Evolutionary conservation across 1,284 basidiomycete species (phyloP), one percentile per base, ranked within the genome.

Genomic region (Ceratobasidium papillatum): DNA sequence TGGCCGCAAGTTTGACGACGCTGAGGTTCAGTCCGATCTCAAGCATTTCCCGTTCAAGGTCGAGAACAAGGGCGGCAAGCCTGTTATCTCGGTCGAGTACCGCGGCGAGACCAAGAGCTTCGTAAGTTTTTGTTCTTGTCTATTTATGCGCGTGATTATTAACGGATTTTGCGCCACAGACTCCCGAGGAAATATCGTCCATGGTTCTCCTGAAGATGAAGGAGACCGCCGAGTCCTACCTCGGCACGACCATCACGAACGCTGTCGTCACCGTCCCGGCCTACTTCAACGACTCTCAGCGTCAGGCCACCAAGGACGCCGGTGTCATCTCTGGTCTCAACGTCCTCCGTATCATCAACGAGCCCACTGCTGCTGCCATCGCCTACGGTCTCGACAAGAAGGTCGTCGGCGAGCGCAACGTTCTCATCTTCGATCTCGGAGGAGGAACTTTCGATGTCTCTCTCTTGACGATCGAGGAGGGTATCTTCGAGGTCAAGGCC

Each of bases 381-480:
- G 86, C 86, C 19, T 87, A 87, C 82, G 86, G 86, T 81, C 83
- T 87, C 75, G 80, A 81, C 78, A 83, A 84, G 80, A 85, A 85
- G 82, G 80, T 81, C 69, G 80, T 80, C 69, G 82, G 83, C 22
- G 85, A 87, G 84, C 85, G 85, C 81, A 87, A 87, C 80, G 85
- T 87, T 58, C 83, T 90, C 80, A 88, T 92, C 80, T 92, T 91
- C 84, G 90, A 92, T 82, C 84, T 92, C 43, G 89, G 90, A 81
- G 89, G 91, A 81, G 91, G 90, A 80, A 89, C 88, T 54, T 91
- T 92, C 82, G 91, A 93, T 85, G 91, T 92, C 69, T 92, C 91
- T 65, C 89, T 93, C 77, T 84, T 94, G 74, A 88, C 89, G 77
- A 91, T 93, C 78, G 89, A 93, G 81, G 90, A 91, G 80, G 90